Evolutionary conservation across 164 flowering plant genomes (phyloP), one percentile per base, ranked within the genome.

Genomic region (Stephania cephalantha): DNA sequence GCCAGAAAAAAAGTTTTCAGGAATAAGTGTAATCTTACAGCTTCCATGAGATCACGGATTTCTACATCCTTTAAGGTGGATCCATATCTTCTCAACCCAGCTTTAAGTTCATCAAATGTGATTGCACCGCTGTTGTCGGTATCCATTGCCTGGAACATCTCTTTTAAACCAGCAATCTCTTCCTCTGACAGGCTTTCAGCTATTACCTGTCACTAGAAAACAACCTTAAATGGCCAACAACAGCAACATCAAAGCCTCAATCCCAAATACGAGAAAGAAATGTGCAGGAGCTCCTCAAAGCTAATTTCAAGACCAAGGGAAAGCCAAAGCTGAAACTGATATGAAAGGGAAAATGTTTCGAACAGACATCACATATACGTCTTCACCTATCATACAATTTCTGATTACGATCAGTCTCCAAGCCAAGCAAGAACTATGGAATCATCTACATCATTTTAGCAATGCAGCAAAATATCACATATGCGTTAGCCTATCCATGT

Each of bases 171-270:
- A 77, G 97, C 98, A 83, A 94, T 94, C 85, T 94, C 98, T 80
- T 92, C 98, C 84, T 92, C 98, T 30, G 98, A 94, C 68, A 95
- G 85, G 81, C 97, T 95, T 85, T 95, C 99, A 79, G 97, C 99
- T 73, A 95, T 95, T 5, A 95, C 98, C 98, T 93, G 85, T 71
- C 69, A 73, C 46, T 6, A 79, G 18, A 68, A 44, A 77, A 50
- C 68, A 29, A 46, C 22, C 69, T 11, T 20, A 48, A 50, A 22
- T 18, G 74, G 58, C 6, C 22, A 61, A 61, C 25, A n/a, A 18
- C 25, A n/a, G 7, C 25, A 66, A 77, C 3, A 58, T 68, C 15
- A 17, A 22, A 52, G 35, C 45, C 50, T 7, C 8, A 25, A 65
- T 35, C n/a, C 15, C 22, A 66, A 46, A 18, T 44, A 58, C 17